Evolutionary conservation across 1,284 basidiomycete genomes (phyloP).

Genomic region (Boletellus sp.): DNA sequence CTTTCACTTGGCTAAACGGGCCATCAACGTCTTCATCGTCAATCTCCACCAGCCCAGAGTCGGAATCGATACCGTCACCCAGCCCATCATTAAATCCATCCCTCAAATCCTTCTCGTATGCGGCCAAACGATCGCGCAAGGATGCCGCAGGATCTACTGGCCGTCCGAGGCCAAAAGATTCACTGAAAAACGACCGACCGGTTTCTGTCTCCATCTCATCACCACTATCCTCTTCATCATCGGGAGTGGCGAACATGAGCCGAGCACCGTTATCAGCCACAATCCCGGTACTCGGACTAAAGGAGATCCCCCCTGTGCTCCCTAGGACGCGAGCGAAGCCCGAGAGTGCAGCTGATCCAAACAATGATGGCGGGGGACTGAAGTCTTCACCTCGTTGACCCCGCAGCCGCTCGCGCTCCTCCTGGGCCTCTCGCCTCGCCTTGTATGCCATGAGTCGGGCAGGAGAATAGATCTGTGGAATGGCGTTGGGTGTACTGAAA

Average conservation of each 20-base stretch:
- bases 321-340: conserved; percentile 46
- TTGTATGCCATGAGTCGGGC: conserved; percentile 58
- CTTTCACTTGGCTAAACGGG: conserved; percentile 32
- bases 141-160: conserved; percentile 50
- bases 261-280: conserved; percentile 41
- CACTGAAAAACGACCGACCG: conserved; percentile 45
- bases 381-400: conserved; percentile 36
- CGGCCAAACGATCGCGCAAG: conserved; percentile 58
- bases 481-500: conserved; percentile 64
- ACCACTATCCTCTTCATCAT: conserved; percentile 54
- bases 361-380: conserved; percentile 20
- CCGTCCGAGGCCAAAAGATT: conserved; percentile 41
- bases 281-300: conserved; percentile 49
- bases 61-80: conserved; percentile 21
- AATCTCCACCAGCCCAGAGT: conserved; percentile 24
- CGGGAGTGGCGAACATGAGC: conserved; percentile 57
- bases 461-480: conserved; percentile 67
- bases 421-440: conserved; percentile 50
- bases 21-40: conserved; percentile 31
- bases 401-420: conserved; percentile 53
- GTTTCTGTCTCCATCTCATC: conserved; percentile 42
- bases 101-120: conserved; percentile 49
- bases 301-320: conserved; percentile 54
- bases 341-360: conserved; percentile 32
- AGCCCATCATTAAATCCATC: conserved; percentile 31